Evolutionary conservation across 495 filamentous ascomycete species (phyloP).

Genomic region (Penicillium ucsense): DNA sequence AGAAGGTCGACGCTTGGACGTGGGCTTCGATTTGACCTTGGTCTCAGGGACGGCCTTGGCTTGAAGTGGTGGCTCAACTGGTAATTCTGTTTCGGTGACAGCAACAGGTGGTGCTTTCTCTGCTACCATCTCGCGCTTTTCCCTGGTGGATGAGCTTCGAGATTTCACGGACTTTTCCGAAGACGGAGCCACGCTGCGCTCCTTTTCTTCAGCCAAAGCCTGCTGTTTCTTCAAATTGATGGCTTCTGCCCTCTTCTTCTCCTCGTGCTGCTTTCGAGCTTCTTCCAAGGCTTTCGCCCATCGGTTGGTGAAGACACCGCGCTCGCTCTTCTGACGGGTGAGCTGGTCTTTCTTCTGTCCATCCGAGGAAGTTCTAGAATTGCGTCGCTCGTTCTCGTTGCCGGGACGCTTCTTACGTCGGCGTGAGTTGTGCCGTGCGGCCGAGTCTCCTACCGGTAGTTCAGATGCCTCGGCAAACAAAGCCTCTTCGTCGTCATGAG

Average conservation of each 20-base stretch:
- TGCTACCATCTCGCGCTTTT: constrained; percentile 1
- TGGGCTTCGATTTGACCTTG: constrained; percentile 1
- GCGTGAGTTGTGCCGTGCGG: constrained; percentile 10
- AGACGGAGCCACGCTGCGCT: constrained; percentile 7
- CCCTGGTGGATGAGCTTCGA: constrained; percentile 3
- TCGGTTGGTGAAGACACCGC: constrained; percentile 25
- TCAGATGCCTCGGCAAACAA: constrained; percentile 7
- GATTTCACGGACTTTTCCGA: constrained; percentile 11
- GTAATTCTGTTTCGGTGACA: neutral
- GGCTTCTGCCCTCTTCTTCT: constrained; percentile 19
- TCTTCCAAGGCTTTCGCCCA: constrained; percentile 34
- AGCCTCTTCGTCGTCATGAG: constrained; percentile 7
- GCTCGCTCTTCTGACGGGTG: constrained; percentile 28
- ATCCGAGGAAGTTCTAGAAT: constrained; percentile 31
- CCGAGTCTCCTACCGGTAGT: constrained; percentile 4
- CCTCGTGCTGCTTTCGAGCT: constrained; percentile 30
- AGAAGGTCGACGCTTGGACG: constrained; percentile 18
- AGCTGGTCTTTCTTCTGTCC: constrained; percentile 19
- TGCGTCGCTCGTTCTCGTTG: constrained; percentile 21
- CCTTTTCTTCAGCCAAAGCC: constrained; percentile 14
- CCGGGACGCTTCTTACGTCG: constrained; percentile 25
- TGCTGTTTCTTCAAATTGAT: constrained; percentile 8
- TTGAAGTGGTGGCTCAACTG: too few relatives aligned
- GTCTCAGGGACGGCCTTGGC: too few relatives aligned
- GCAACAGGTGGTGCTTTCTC: constrained; percentile 11